Evolutionary conservation across 2,329 filamentous ascomycete genomes (phyloP).

Genomic region (Truncatella angustata): DNA sequence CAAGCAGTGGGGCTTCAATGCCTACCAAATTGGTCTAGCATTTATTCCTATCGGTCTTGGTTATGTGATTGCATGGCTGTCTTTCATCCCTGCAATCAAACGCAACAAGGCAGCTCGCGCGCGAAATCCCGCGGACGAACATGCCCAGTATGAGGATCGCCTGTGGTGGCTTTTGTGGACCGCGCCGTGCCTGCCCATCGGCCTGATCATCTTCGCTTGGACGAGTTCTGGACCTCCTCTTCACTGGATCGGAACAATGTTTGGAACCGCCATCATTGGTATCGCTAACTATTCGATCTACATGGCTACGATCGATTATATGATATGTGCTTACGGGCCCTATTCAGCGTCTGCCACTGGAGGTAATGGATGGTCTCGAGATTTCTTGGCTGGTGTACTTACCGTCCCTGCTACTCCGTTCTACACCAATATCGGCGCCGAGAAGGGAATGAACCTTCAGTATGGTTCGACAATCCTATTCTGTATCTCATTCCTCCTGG

Average conservation of each 20-base stretch:
- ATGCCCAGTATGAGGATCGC: constrained; percentile 61
- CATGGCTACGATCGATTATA: constrained; percentile 67
- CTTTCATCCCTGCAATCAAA: constrained; percentile 51
- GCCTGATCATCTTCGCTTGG: constrained; percentile 64
- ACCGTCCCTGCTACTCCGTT: constrained; percentile 60
- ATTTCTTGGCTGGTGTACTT: constrained; percentile 64
- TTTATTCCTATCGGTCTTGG: constrained; percentile 50
- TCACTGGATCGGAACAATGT: constrained; percentile 63
- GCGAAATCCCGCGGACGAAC: constrained; percentile 44
- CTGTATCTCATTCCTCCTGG: constrained; percentile 47
- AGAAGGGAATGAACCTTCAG: constrained; percentile 47
- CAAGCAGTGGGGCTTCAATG: constrained; percentile 57
- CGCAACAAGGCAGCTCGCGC: constrained; percentile 44
- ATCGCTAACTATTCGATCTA: constrained; percentile 65
- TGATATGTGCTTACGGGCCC: constrained; percentile 65
- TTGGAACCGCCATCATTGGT: constrained; percentile 59
- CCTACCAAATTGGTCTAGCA: constrained; percentile 29
- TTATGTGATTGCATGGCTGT: constrained; percentile 58
- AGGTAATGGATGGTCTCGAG: constrained; percentile 64
- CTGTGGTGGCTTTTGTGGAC: constrained; percentile 59
- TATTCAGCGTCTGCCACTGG: constrained; percentile 67
- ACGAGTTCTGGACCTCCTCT: constrained; percentile 50
- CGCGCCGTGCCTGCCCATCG: constrained; percentile 57
- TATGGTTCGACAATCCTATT: constrained; percentile 56
- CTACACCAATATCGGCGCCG: constrained; percentile 43